Evolutionary conservation across 371 early-diverging fungal species (phyloP).

Genomic region (Fennellomyces sp.): DNA sequence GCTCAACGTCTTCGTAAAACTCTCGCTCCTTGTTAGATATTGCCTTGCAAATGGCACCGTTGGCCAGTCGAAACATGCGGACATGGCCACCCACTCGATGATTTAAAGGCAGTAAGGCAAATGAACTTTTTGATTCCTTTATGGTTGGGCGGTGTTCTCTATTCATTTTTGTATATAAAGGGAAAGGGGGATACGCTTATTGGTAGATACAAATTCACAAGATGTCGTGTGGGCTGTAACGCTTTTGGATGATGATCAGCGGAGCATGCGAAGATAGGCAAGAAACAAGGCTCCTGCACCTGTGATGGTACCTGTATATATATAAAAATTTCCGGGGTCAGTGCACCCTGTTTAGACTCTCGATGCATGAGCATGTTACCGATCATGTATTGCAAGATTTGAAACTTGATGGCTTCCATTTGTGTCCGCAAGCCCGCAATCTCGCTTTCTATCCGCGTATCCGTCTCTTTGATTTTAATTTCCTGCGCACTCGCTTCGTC

Average conservation of each 20-base stretch:
- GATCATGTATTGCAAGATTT: slow-evolving; percentile 83
- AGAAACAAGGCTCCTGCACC: slow-evolving; percentile 82
- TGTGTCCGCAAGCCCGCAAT: slow-evolving; percentile 83
- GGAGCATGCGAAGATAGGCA: slow-evolving; percentile 69
- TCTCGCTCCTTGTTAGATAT: slow-evolving; percentile 23
- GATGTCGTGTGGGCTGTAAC: background rate
- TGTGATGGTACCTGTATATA: slow-evolving; percentile 68
- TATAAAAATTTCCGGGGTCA: background rate
- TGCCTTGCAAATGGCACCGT: slow-evolving; percentile 37
- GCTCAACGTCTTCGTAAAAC: slow-evolving; percentile 28
- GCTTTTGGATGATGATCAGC: slow-evolving; percentile 24
- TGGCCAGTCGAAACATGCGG: slow-evolving; percentile 35
- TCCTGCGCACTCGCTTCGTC: slow-evolving; percentile 86
- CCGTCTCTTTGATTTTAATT: slow-evolving; percentile 85
- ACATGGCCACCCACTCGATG: slow-evolving; percentile 45
- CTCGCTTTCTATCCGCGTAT: slow-evolving; percentile 88
- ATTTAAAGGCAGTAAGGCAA: slow-evolving; percentile 21
- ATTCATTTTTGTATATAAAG: background rate
- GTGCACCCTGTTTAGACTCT: no score
- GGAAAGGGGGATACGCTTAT: background rate
- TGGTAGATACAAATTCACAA: background rate
- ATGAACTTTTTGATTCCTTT: background rate
- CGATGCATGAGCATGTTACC: no score
- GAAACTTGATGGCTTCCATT: slow-evolving; percentile 90
- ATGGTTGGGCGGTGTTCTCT: no score